Percentiles rank a stretch among this genome's conserved stretches.
phyloP scores from a whole-genome alignment of 805 yeast species.

The Barnettozyma salicaria region DNA sequence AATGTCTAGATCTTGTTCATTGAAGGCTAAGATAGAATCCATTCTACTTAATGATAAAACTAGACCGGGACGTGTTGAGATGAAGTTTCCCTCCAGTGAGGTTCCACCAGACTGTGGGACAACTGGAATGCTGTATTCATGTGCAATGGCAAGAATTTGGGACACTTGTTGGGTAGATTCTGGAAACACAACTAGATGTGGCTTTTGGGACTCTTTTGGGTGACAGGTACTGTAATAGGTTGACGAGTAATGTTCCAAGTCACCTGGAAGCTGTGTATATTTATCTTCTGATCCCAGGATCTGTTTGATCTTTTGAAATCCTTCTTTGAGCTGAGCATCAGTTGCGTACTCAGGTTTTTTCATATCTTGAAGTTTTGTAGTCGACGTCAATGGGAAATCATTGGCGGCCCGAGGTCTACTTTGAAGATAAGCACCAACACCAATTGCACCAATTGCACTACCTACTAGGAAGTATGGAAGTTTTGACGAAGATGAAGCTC shows the following conservation, averaged over 20 bases:
- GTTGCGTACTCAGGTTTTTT: conserved; percentile 47
- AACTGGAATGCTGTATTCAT: conserved; percentile 55
- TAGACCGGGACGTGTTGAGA: conserved; percentile 56
- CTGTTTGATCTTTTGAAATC: conserved; percentile 40
- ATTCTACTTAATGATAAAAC: conserved; percentile 40
- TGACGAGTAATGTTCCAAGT: conserved; percentile 34
- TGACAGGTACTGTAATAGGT: conserved; percentile 49
- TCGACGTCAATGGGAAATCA: conserved; percentile 29
- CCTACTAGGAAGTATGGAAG: too few relatives aligned
- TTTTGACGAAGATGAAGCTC: too few relatives aligned
- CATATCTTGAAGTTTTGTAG: conserved; percentile 38
- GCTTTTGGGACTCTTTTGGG: conserved; percentile 38
- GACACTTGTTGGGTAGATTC: conserved; percentile 59
- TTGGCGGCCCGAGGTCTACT: too few relatives aligned
- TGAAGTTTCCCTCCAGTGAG: conserved; percentile 71
- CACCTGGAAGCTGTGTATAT: conserved; percentile 35
- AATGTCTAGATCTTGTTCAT: conserved; percentile 60
- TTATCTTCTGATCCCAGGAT: conserved; percentile 43
- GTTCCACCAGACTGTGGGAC: conserved; percentile 74
- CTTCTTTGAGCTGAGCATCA: conserved; percentile 34
- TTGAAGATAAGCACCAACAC: too few relatives aligned
- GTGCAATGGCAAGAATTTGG: conserved; percentile 48
- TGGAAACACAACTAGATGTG: conserved; percentile 54
- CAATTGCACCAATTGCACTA: too few relatives aligned
- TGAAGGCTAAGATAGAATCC: conserved; percentile 48